phyloP scores from a whole-genome alignment of 1,139 yeast species.

The Suhomyces bolitotheri region DNA sequence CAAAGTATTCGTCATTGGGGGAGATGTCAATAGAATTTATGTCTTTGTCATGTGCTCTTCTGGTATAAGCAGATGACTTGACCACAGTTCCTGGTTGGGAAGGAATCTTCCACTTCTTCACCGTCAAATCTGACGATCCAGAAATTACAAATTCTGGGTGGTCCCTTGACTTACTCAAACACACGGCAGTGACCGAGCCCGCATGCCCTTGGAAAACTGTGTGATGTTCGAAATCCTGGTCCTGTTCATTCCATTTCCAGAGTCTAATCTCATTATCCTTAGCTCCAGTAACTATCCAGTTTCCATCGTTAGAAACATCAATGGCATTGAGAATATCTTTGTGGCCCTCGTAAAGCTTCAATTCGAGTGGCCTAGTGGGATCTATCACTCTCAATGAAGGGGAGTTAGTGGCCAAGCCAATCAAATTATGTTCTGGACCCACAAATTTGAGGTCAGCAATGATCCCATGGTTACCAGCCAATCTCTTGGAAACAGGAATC shows the following conservation, averaged over 20 bases:
- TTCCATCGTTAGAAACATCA: conserved; percentile 76
- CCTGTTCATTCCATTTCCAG: conserved; percentile 62
- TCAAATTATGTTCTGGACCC: conserved; percentile 55
- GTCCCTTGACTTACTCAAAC: conserved; percentile 60
- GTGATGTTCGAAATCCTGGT: conserved; percentile 48
- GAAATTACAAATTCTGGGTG: conserved; percentile 76
- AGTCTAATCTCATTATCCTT: conserved; percentile 83
- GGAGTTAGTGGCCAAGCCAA: conserved; percentile 92
- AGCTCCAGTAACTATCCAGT: conserved; percentile 91
- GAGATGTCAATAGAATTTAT: conserved; percentile 85
- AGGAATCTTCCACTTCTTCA: conserved; percentile 86
- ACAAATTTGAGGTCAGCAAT: conserved; percentile 83
- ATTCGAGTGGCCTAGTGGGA: conserved; percentile 57
- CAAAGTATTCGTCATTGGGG: conserved; percentile 84
- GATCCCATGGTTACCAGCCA: conserved; percentile 96
- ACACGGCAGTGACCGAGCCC: conserved; percentile 81
- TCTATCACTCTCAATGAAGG: conserved; percentile 81
- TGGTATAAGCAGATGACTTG: conserved; percentile 72
- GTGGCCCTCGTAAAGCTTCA: conserved; percentile 74
- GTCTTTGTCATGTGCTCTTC: conserved; percentile 96
- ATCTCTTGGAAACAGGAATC: conserved; percentile 49
- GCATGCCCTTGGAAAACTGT: conserved; percentile 82
- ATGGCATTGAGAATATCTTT: conserved; percentile 79
- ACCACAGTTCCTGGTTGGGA: conserved; percentile 30
- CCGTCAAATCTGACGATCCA: conserved; percentile 86